Base-by-base conservation (phyloP, 2,329 filamentous ascomycete species). In the Metarhizium rileyi region DNA sequence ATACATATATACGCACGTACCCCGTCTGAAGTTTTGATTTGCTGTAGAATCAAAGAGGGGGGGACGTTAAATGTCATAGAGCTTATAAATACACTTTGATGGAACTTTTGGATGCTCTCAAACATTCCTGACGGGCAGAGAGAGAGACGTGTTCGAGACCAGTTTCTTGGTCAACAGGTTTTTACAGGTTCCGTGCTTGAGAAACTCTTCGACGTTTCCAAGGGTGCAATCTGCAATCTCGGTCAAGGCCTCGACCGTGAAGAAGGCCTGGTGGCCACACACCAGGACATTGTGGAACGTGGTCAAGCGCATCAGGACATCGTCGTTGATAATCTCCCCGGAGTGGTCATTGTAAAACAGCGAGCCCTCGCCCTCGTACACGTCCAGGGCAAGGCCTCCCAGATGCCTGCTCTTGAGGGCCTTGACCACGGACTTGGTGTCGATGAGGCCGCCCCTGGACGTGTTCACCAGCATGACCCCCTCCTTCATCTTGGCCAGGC, bases 191-290 rank as follows among this genome's bases (percentile, higher is more conserved):
- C 59, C 58, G 0, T 14, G 35, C 4, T 9, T 40, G 22, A 35
- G 35, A 33, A 75, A 73, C 52, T 77, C 72, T 26, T 68, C 67
- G 3, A 83, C 59, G 60, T 84, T 85, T 50, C 66, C 63, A 52
- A 84, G 57, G 1, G 81, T 84, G 47, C 71, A 75, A 43, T 76
- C 72, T 2, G 81, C 75, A 57, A 86, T 86, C 64, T 84, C 80
- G 7, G 68, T 67, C 45, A 86, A 65, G 1, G 83, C 83, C 65
- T 86, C 81, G 30, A 76, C 67, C 5, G 82, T 86, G 57, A 86
- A 83, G 66, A 86, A 86, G 1, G 79, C 83, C 67, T 86, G 83
- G 56, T 86, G 83, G 0, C 82, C 81, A 54, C 76, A 82, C 52
- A 86, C 67, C 42, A 86, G 62, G 3, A 84, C 82, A 54, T 86